Percentiles rank a stretch among this genome's conserved stretches.
Conservation (phyloP, 169 alveolate species). For the Plasmodium relictum region DNA sequence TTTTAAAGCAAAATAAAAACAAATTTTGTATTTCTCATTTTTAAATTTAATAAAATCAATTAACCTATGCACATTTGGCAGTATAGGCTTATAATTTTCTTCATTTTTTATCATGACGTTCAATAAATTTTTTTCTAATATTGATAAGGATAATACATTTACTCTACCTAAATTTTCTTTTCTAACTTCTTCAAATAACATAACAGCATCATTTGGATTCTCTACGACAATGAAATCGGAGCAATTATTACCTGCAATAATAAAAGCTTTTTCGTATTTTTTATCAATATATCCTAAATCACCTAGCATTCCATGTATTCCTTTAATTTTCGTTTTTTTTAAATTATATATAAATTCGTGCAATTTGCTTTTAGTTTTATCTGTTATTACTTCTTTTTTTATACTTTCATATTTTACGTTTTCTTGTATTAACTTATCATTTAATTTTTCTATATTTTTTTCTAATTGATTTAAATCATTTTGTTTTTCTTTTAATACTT, state of each 20-base stretch:
- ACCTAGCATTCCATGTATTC: conserved; percentile 94
- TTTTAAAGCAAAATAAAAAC: conserved; percentile 92
- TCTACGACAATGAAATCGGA: conserved; percentile 94
- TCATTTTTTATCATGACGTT: conserved; percentile 72
- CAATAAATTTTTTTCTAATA: conserved; percentile 79
- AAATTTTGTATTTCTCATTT: conserved; percentile 84
- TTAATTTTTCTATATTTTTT: conserved; percentile 12
- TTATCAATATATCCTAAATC: conserved; percentile 93
- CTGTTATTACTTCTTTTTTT: conserved; percentile 74
- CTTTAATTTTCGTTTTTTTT: conserved; percentile 79
- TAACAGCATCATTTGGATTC: conserved; percentile 92
- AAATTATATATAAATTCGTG: conserved; percentile 79
- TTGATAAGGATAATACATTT: conserved; percentile 88
- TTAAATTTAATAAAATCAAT: conserved; percentile 90
- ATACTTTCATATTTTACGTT: conserved; percentile 79
- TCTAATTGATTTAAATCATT: conserved; percentile 51
- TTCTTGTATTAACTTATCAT: conserved; percentile 30
- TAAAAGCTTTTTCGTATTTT: conserved; percentile 92
- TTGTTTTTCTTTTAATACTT: conserved; percentile 16
- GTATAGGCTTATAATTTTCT: conserved; percentile 74
- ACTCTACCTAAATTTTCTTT: conserved; percentile 92
- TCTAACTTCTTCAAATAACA: conserved; percentile 90
- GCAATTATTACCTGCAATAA: conserved; percentile 89
- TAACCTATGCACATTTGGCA: conserved; percentile 85
- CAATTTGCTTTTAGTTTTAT: conserved; percentile 72